phyloP scores from a whole-genome alignment of 345 rosid species.

The Euclidium syriacum region DNA sequence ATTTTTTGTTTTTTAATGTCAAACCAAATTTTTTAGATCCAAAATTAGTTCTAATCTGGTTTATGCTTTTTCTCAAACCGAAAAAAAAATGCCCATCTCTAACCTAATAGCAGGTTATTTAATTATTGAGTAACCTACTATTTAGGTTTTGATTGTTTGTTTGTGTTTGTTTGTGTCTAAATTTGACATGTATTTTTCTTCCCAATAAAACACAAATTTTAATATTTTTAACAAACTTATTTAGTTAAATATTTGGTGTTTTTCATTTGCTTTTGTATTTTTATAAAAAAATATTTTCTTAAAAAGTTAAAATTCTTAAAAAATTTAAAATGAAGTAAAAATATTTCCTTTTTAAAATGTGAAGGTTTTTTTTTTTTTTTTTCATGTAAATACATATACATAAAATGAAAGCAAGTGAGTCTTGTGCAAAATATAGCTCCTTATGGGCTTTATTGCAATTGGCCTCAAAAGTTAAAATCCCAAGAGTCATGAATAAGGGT shows the following conservation, averaged over 20 bases:
- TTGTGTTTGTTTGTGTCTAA: not conserved
- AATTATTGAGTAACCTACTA: not conserved
- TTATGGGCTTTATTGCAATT: not conserved
- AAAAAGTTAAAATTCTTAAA: too few relatives aligned
- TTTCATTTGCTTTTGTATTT: not conserved
- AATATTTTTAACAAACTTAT: not conserved
- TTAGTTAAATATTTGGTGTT: not conserved
- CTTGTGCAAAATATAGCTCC: not conserved
- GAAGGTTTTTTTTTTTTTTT: not conserved
- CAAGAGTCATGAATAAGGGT: not conserved
- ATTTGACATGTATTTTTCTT: not conserved
- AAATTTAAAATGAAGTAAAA: too few relatives aligned
- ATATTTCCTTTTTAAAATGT: not conserved
- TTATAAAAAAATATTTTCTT: not conserved
- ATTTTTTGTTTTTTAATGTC: too few relatives aligned
- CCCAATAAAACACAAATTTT: not conserved
- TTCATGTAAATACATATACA: not conserved
- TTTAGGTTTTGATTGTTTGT: not conserved
- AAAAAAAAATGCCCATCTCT: not conserved
- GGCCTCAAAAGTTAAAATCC: not conserved
- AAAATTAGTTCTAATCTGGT: too few relatives aligned
- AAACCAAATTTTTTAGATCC: too few relatives aligned
- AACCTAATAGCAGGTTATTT: not conserved
- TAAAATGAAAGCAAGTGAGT: constrained; percentile 1
- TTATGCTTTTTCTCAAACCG: not conserved